Conservation (phyloP, 208 protist species). For the Vickermania spadyakhi region DNA sequence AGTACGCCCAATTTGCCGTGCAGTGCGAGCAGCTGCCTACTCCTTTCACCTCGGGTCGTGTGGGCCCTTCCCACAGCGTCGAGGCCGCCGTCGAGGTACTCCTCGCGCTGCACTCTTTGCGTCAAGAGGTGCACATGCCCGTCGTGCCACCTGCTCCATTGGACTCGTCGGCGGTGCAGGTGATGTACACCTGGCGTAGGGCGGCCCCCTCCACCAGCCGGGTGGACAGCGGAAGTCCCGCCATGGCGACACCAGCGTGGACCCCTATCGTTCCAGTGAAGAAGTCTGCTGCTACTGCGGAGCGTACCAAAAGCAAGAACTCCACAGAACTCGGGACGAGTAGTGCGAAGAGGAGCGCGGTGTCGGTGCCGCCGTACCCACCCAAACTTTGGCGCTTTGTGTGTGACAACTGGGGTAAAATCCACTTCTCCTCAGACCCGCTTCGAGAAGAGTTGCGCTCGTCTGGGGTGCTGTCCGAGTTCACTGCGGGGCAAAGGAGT, state of each 20-base stretch:
- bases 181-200: too few relatives aligned
- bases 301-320: too few relatives aligned
- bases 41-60: neutral
- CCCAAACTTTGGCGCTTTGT: neutral
- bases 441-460: neutral
- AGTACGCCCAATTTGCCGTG: constrained; percentile 12
- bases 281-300: too few relatives aligned
- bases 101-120: constrained; percentile 20
- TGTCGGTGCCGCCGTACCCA: too few relatives aligned
- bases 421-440: neutral
- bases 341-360: too few relatives aligned
- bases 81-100: constrained; percentile 32
- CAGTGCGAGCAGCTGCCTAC: constrained; percentile 1
- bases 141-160: too few relatives aligned
- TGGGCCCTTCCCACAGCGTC: neutral
- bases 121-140: neutral
- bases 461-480: neutral
- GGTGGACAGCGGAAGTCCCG: neutral
- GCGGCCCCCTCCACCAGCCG: too few relatives aligned
- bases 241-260: neutral
- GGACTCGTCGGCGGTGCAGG: too few relatives aligned
- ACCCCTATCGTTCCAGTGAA: neutral
- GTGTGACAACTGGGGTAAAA: constrained; percentile 1
- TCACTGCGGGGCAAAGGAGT: neutral
- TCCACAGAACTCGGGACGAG: too few relatives aligned